A percentile compares a stretch with the other conserved stretches of the same genome.
phyloP scores from a whole-genome alignment of 495 filamentous ascomycete genomes.

The Lasiosphaeria miniovina region DNA sequence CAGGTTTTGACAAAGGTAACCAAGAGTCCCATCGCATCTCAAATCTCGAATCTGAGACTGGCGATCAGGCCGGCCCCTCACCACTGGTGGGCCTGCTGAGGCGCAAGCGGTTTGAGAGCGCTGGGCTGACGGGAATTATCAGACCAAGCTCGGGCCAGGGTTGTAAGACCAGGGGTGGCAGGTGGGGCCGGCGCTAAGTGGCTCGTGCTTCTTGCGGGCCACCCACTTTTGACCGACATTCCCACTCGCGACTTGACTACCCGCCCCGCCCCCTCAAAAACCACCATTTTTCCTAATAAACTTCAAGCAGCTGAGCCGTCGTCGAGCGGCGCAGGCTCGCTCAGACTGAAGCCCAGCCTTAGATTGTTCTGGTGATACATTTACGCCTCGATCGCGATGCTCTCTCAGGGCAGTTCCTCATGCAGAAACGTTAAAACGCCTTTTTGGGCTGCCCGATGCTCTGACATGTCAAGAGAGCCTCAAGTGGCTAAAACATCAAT shows the following conservation, averaged over 20 bases:
- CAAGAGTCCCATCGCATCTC: slow-evolving; percentile 4
- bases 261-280: neutral
- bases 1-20: slow-evolving; percentile 1
- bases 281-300: neutral
- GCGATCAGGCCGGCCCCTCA: slow-evolving; percentile 18
- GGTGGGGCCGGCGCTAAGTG: neutral
- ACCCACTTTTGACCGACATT: neutral
- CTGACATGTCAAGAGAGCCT: too few species aligned
- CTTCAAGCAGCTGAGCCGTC: neutral
- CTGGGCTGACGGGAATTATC: slow-evolving; percentile 14
- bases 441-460: too few species aligned
- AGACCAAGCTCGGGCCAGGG: slow-evolving; percentile 18
- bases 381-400: too few species aligned
- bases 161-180: neutral
- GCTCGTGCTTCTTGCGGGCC: slow-evolving; percentile 1
- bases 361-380: too few species aligned
- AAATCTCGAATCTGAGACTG: slow-evolving; percentile 25
- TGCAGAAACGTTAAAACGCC: too few species aligned
- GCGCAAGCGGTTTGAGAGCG: slow-evolving; percentile 33
- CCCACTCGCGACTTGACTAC: neutral
- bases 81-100: slow-evolving; percentile 22
- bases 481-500: too few species aligned
- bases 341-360: too few species aligned
- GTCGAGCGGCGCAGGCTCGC: neutral
- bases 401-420: too few species aligned